Base-by-base conservation (phyloP, 139 green algal genomes). In the Deuterostichococcus epilithicus region DNA sequence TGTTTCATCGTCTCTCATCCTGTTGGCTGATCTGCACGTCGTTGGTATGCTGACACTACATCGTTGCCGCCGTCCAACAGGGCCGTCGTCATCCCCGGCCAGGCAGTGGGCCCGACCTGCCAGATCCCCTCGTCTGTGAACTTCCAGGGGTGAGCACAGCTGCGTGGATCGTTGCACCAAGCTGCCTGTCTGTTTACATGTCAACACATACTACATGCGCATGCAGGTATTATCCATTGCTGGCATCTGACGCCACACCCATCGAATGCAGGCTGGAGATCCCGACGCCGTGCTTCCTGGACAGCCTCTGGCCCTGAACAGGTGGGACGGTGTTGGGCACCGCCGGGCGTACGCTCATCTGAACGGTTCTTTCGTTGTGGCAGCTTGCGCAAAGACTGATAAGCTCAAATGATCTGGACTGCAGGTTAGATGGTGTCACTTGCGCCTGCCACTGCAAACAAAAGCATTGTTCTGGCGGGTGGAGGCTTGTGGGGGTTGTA, bases 241-340 rank as follows among this genome's bases (percentile, higher is more conserved):
- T 73, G 35, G 3, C 5, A 58, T 58, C 36, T n/a, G n/a, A n/a
- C n/a, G n/a, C n/a, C n/a, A n/a, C n/a, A n/a, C 13, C 26, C 37
- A 23, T 13, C 32, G 58, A 70, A 15, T 13, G 8, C 0, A 89
- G 89, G 74, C 76, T 94, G 47, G 78, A 76, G n/a, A 94, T 94
- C 84, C 86, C 82, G 28, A 90, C 89, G 25, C 86, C 84, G 63
- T 94, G 89, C 89, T 90, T 93, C 81, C 72, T 91, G 33, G 69
- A 81, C 73, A 72, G 69, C 66, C 83, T 93, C 22, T 92, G 88
- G 86, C 88, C 88, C 13, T 90, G 70, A 90, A 81, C 8, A 20
- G 1, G n/a, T 1, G 10, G 22, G 26, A 23, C 42, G 8, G 42
- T 52, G 13, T 52, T 52, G 42, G 42, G n/a, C n/a, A n/a, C n/a